A percentile compares a stretch with the other conserved stretches of the same genome.
phyloP scores from a whole-genome alignment of 192 early-diverging fungal species.

The Chytriomyces sp. region DNA sequence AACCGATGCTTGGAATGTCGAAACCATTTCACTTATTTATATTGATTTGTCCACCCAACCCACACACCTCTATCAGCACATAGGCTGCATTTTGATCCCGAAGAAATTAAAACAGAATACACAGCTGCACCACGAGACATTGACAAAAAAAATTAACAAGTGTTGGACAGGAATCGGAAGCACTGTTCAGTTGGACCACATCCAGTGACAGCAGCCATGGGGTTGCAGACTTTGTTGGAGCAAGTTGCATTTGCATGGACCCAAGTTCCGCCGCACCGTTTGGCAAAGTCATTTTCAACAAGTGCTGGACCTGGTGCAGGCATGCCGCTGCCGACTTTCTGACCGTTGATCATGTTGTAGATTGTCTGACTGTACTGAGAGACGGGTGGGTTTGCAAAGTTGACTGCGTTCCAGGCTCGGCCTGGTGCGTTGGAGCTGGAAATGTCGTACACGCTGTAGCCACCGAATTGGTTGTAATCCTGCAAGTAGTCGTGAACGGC shows the following conservation, averaged over 20 bases:
- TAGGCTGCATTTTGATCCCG: no score
- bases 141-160: not conserved
- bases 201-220: not conserved
- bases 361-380: conserved; percentile 10
- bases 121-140: not conserved
- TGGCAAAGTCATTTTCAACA: conserved; percentile 1
- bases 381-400: conserved; percentile 13
- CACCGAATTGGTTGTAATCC: conserved; percentile 11
- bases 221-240: conserved; percentile 4
- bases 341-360: conserved; percentile 7
- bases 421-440: conserved; percentile 13
- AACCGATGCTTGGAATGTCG: no score
- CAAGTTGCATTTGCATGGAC: conserved; percentile 23
- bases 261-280: conserved; percentile 26
- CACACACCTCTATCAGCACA: no score
- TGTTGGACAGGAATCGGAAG: conserved; percentile 18
- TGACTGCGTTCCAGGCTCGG: not conserved
- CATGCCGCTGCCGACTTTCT: conserved; percentile 1
- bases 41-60: no score
- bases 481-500: conserved; percentile 18
- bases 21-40: no score
- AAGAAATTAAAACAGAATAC: no score
- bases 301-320: not conserved
- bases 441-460: conserved; percentile 16
- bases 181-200: conserved; percentile 14